Percentiles rank a stretch among this genome's conserved stretches.
Evolutionary conservation across 106 monocot species (phyloP).

Genomic region (Dendrobium nobile): DNA sequence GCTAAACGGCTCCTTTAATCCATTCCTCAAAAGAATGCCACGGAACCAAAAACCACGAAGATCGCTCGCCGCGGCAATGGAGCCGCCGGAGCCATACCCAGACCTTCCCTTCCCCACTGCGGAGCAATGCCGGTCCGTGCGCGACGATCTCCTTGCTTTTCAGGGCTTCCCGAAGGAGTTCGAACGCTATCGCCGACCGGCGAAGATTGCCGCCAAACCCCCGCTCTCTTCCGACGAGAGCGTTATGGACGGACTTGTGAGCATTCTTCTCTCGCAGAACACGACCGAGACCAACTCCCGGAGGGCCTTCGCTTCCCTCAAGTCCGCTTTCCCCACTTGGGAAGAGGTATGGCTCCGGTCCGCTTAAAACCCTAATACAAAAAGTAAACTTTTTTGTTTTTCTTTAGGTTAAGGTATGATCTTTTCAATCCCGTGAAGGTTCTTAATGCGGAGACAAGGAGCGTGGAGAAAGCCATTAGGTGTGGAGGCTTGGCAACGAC

Average conservation of each 20-base stretch:
- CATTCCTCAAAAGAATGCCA: neutral
- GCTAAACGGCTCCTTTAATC: too few relatives aligned
- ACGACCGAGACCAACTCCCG: constrained; percentile 66
- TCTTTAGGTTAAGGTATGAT: neutral
- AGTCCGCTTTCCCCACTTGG: constrained; percentile 60
- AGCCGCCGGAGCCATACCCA: constrained; percentile 46
- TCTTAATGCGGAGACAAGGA: constrained; percentile 36
- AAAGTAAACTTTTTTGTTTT: neutral
- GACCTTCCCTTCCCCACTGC: constrained; percentile 46
- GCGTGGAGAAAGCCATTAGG: constrained; percentile 52
- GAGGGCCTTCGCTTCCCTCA: constrained; percentile 62
- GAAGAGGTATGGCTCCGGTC: constrained; percentile 15
- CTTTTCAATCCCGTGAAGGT: constrained; percentile 27
- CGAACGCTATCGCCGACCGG: constrained; percentile 21
- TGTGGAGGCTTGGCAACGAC: constrained; percentile 69
- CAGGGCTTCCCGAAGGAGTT: constrained; percentile 78
- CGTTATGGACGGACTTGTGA: constrained; percentile 68
- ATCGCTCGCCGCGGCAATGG: too few relatives aligned
- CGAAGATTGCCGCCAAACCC: neutral
- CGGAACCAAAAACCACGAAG: neutral
- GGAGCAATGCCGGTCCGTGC: constrained; percentile 53
- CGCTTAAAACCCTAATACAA: neutral
- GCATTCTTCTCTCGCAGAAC: constrained; percentile 84
- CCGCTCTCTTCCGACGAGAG: constrained; percentile 11
- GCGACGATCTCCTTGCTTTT: constrained; percentile 53